Base-by-base conservation (phyloP, 768 basidiomycete species). In the Hygrocybe punicea region DNA sequence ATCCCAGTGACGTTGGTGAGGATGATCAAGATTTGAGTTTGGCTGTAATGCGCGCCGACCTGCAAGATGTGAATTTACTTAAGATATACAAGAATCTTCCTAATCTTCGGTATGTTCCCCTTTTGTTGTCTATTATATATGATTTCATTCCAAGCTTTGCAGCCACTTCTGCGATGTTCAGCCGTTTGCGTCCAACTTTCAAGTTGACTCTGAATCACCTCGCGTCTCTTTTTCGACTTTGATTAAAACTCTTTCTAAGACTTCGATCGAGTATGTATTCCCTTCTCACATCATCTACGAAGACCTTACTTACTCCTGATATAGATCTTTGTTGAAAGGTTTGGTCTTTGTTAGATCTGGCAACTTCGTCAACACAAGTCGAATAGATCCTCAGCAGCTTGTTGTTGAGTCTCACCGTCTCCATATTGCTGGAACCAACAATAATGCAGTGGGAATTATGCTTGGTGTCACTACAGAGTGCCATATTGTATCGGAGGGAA, bases 381-480 rank as follows among this genome's bases (percentile, higher is more conserved):
- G 52, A 16, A 48, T 58, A 7, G 19, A 55, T 33, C 58, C 58
- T 4, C 24, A 29, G n/a, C 29, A 14, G 11, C 53, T 58, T 4
- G 17, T 24, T 7, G 33, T 37, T 17, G 53, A 58, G 5, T 3
- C 29, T 17, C 17, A 23, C 11, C 35, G 51, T 16, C 19, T 52
- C 29, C 29, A 53, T 24, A 3, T 58, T 7, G 53, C 58, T 8
- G 45, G 35, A 11, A 48, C 51, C 19, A 55, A 47, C 9, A 21
- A 40, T 3, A 35, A 47, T 21, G 58, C 53, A 2, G 25, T 55
- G 3, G 53, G 53, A 11, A 39, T 58, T 11, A 58, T 58, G 58
- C 17, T 58, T 10, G 58, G 58, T 17, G 24, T 54, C 42, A 44
- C 53, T 14, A 58, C 58, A 10, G 58, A 58, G 9, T 46, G 52